Evolutionary conservation across 129 eudicot species (phyloP).

Genomic region (Apium graveolens): DNA sequence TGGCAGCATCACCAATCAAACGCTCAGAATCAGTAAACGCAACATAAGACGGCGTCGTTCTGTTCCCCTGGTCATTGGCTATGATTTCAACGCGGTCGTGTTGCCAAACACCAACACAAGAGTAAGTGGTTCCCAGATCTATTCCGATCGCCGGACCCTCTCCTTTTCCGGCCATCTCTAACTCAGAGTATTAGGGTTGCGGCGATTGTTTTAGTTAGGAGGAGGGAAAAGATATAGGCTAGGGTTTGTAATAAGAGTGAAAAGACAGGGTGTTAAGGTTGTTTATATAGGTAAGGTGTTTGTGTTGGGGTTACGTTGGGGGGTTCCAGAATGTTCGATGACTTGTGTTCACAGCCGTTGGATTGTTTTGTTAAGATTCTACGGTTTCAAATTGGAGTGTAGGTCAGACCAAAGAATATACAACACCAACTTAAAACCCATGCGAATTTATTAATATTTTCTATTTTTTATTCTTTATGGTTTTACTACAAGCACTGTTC

Average conservation of each 20-base stretch:
- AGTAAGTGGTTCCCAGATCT: conserved; percentile 16
- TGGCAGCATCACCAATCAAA: conserved; percentile 18
- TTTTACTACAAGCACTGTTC: too few relatives aligned
- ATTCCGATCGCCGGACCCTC: conserved; percentile 17
- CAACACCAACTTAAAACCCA: too few relatives aligned
- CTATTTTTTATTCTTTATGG: too few relatives aligned
- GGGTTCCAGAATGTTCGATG: conserved; percentile 15
- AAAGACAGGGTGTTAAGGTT: too few relatives aligned
- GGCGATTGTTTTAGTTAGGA: background rate
- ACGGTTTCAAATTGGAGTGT: background rate
- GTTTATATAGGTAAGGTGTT: background rate
- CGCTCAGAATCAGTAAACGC: conserved; percentile 16
- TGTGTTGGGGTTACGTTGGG: background rate
- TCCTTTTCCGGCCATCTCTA: conserved; percentile 15
- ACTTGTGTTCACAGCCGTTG: background rate
- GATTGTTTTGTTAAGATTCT: background rate
- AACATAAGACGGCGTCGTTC: conserved; percentile 19
- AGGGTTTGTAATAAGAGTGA: background rate
- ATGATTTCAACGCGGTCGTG: conserved; percentile 17
- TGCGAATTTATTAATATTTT: too few relatives aligned
- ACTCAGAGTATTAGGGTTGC: background rate
- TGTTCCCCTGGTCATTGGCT: conserved; percentile 19
- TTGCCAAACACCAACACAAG: conserved; percentile 15
- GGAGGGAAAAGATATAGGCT: background rate
- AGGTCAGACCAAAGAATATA: background rate